Base-by-base conservation (phyloP, 2,329 filamentous ascomycete genomes). In the Calonectria leucothoes region DNA sequence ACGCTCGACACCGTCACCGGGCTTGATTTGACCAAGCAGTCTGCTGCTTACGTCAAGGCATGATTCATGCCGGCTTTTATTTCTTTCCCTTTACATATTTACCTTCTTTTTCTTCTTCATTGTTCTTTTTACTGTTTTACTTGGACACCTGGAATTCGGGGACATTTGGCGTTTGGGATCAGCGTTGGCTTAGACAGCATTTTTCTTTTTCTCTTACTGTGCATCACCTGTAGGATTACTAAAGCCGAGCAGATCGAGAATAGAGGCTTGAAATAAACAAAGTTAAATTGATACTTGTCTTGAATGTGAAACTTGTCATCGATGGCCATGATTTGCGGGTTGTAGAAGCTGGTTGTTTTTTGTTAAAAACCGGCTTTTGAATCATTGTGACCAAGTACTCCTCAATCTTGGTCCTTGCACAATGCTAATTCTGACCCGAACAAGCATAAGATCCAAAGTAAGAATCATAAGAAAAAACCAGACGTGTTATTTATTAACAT, bases 171-270 rank as follows among this genome's bases (percentile, higher is more conserved):
- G 55, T 61, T 39, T 61, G 55, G 55, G 39, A 20, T 39, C 23
- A 61, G 55, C 55, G 55, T 61, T 61, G 33, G 55, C 55, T 61
- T 61, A 61, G 7, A 61, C 33, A 61, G 55, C 55, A 61, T 59
- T 37, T 39, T 27, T 15, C 20, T 29, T 61, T 15, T 39, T 61
- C n/a, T 23, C n/a, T 23, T 23, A 37, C 25, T 59, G 55, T 37
- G 25, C 31, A 59, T 23, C 20, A 25, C 15, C 55, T 59, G 55
- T 59, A 59, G 55, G 25, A 59, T 59, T 37, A 25, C 15, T 25
- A 33, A 48, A n/a, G 42, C 42, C 15, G n/a, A 59, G 14, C 33
- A 37, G 10, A 15, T 12, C n/a, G 37, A 15, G 6, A 55, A 57
- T 57, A 57, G 3, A 33, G 29, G 25, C 27, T 31, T 55, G 17